A percentile compares a stretch with the other conserved stretches of the same genome.
Conservation (phyloP, 2,329 filamentous ascomycete genomes). For the Thermomyces lanuginosus region DNA sequence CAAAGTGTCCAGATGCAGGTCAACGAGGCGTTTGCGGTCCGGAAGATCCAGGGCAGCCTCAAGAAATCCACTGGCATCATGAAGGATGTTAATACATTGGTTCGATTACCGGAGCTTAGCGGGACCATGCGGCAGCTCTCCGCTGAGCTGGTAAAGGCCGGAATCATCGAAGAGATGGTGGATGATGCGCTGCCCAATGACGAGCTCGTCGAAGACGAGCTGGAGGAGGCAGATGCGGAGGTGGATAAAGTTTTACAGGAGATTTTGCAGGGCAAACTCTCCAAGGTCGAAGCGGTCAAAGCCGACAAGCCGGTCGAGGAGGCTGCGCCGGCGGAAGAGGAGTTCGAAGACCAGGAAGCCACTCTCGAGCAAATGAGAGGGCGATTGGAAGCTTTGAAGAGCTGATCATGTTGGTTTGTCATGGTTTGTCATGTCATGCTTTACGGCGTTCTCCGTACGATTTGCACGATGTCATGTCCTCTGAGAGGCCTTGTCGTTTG, state of each 20-base stretch:
- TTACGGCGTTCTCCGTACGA: too few species aligned
- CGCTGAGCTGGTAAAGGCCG: constrained; percentile 79
- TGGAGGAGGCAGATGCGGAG: constrained; percentile 65
- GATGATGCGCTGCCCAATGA: constrained; percentile 65
- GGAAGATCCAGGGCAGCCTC: constrained; percentile 90
- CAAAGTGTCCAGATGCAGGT: constrained; percentile 94
- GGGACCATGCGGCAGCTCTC: constrained; percentile 79
- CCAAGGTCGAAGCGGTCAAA: constrained; percentile 47
- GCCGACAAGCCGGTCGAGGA: constrained; percentile 36
- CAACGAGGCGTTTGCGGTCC: constrained; percentile 84
- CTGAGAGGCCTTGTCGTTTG: too few species aligned
- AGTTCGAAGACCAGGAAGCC: constrained; percentile 73
- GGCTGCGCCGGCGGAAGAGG: constrained; percentile 40
- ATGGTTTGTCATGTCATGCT: too few species aligned
- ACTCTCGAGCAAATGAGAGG: constrained; percentile 92
- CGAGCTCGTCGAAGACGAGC: constrained; percentile 52
- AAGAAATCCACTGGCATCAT: constrained; percentile 77
- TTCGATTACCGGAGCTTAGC: constrained; percentile 70
- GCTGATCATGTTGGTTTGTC: too few species aligned
- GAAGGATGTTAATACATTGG: constrained; percentile 83
- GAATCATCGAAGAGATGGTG: constrained; percentile 96
- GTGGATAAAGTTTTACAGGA: constrained; percentile 88
- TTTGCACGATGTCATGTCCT: too few species aligned
- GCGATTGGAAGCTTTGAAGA: constrained; percentile 76
- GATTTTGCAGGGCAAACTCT: constrained; percentile 67